A percentile compares a stretch with the other conserved stretches of the same genome.
phyloP scores from a whole-genome alignment of 2,329 filamentous ascomycete species.

The Trichophyton rubrum region DNA sequence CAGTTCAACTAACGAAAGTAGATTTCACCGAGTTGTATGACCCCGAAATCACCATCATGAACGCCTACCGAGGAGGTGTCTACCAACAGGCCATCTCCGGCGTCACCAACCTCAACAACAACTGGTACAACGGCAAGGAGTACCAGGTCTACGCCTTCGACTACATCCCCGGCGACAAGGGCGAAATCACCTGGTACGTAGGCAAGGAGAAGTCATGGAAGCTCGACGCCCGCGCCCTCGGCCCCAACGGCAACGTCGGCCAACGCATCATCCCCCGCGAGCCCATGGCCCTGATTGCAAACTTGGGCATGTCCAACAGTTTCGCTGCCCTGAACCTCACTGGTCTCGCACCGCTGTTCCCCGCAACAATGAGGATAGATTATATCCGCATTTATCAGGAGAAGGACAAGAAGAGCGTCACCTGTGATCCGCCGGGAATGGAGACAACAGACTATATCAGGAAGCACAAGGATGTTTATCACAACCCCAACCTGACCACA shows the following conservation, averaged over 20 bases:
- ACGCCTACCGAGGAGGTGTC: conserved; percentile 48
- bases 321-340: conserved; percentile 51
- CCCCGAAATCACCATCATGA: conserved; percentile 43
- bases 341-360: conserved; percentile 43
- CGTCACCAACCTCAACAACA: conserved; percentile 49
- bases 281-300: conserved; percentile 55
- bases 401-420: conserved; percentile 43
- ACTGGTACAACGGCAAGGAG: conserved; percentile 53
- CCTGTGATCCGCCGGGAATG: conserved; percentile 56
- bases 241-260: conserved; percentile 58
- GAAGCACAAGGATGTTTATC: conserved; percentile 48
- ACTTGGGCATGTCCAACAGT: conserved; percentile 57
- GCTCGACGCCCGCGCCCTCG: conserved; percentile 45
- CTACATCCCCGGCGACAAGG: conserved; percentile 47
- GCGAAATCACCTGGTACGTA: conserved; percentile 57
- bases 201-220: conserved; percentile 54
- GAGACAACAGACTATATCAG: conserved; percentile 56
- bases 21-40: conserved; percentile 57
- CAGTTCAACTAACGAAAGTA: conserved; percentile 13
- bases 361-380: conserved; percentile 55
- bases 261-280: conserved; percentile 53
- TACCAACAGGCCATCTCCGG: conserved; percentile 54
- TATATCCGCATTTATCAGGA: conserved; percentile 61
- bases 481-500: conserved; percentile 50
- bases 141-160: conserved; percentile 55